These are phyloP conservation scores for Fusarium zealandicum DNA, from an alignment of 2,329 filamentous ascomycete genomes.

Conservation along the genomic window DNA sequence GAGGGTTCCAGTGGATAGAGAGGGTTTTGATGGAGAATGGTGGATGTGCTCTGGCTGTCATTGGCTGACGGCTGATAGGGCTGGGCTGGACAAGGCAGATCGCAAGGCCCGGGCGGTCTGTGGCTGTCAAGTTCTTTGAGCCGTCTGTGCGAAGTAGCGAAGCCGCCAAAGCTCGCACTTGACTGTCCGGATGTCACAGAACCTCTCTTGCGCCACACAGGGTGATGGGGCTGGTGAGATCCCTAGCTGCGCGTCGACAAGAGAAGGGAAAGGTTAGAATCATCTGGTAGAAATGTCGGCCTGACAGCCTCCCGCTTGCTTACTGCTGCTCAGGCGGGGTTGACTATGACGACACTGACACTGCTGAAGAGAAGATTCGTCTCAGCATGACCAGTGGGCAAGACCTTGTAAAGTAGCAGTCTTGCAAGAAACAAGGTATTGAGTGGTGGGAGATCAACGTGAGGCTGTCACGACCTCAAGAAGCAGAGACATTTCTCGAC, in stretches of 20 bases:
- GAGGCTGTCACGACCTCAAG: conserved; percentile 30
- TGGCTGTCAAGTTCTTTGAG: conserved; percentile 25
- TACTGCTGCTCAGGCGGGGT: conserved; percentile 24
- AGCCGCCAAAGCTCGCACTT: conserved; percentile 2
- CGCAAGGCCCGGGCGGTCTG: too few relatives aligned
- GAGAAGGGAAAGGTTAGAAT: conserved; percentile 8
- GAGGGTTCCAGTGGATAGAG: conserved; percentile 1
- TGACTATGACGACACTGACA: conserved; percentile 31
- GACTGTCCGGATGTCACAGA: conserved; percentile 3
- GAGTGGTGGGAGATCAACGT: conserved; percentile 21
- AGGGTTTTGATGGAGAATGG: not conserved
- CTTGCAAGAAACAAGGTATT: conserved; percentile 16
- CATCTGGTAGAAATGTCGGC: not conserved
- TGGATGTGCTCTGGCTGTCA: not conserved
- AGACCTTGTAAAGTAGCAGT: conserved; percentile 8
- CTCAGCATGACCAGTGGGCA: conserved; percentile 24
- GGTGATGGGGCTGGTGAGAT: conserved; percentile 14
- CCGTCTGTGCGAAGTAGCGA: conserved; percentile 16
- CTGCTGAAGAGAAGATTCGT: conserved; percentile 6
- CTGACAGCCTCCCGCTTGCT: conserved; percentile 1
- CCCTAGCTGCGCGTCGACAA: conserved; percentile 21
- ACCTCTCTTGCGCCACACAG: conserved; percentile 15
- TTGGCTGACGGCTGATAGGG: conserved; percentile 22
- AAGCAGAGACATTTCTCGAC: conserved; percentile 20
- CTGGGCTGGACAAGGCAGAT: conserved; percentile 20